Evolutionary conservation across 2,329 filamentous ascomycete species (phyloP), one percentile per base, ranked within the genome.

Genomic region (Pseudogymnoascus sp.): DNA sequence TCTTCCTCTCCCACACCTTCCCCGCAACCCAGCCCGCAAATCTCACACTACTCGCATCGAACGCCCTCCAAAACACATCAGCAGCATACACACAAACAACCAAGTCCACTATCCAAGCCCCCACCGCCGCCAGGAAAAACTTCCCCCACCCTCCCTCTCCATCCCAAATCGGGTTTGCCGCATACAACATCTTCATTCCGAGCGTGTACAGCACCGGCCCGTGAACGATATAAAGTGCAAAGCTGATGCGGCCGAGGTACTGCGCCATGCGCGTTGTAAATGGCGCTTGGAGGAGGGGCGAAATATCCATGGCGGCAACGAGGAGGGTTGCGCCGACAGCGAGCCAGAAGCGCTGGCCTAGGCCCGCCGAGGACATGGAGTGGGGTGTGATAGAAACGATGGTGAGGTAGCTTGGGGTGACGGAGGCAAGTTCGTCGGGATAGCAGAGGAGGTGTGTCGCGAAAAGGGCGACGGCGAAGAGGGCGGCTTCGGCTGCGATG

Each of bases 181-280:
- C 41, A 61, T 46, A n/a, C 16, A 33, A 56, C 12, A 70, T 59
- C 12, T 63, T 26, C 3, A 43, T 43, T 43, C 40, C 40, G 40
- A 43, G 40, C 4, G 63, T 65, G 3, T 75, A 77, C 7, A 84
- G 70, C 11, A 81, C 75, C 4, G 78, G 78, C 0, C 83, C 83
- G 67, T 86, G 83, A n/a, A 82, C 78, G 6, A 86, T 75, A 68
- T 86, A 86, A 2, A 86, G 75, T 2, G 83, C 80, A 65, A 81
- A 86, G 63, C 81, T 84, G 65, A 85, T 81, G 26, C 78, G 77
- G 11, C 80, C 84, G 19, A 83, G 78, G 69, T 86, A 86, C 66
- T 83, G 82, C 11, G 81, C 78, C 11, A 82, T 65, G 0, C 74
- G 70, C 2, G 75, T 76, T 62, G 79, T 80, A 69, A 84, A 82